Evolutionary conservation across 176 grass and related monocot genomes (phyloP).

Genomic region (Urochloa ruziziensis): DNA sequence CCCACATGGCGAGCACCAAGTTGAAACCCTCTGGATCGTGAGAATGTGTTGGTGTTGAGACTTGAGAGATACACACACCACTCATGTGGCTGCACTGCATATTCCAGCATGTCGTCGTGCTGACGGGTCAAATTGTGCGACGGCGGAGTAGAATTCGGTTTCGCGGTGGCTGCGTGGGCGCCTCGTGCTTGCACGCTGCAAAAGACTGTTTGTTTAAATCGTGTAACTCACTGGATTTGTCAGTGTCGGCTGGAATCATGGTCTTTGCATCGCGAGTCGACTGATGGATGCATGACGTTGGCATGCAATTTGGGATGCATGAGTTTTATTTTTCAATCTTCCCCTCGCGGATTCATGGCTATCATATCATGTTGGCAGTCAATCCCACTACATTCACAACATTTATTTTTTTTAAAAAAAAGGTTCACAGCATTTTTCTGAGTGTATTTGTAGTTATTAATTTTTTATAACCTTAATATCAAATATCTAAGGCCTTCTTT

Average conservation of each 20-base stretch:
- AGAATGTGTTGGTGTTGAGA: neutral
- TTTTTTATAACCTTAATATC: too few relatives aligned
- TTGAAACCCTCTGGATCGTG: neutral
- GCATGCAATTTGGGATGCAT: neutral
- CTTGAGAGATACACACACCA: neutral
- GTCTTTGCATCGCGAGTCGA: too few relatives aligned
- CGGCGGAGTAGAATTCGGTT: neutral
- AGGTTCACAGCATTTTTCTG: too few relatives aligned
- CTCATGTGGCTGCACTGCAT: too few relatives aligned
- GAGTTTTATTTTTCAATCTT: neutral
- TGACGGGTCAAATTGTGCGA: slow-evolving; percentile 25
- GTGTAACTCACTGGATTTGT: neutral
- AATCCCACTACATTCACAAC: neutral
- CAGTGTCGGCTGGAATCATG: neutral
- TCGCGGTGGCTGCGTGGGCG: neutral
- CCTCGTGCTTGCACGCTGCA: neutral
- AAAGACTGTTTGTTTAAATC: neutral
- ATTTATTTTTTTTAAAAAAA: too few relatives aligned
- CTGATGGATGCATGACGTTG: neutral
- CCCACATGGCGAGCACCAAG: slow-evolving; percentile 13
- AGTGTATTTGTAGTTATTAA: too few relatives aligned
- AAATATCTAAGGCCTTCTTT: too few relatives aligned
- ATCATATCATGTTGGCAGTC: too few relatives aligned
- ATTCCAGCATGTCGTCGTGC: neutral
- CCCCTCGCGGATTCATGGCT: neutral